Conservation (phyloP, 306 rosid genomes). For the Fragaria nilgerrensis region DNA sequence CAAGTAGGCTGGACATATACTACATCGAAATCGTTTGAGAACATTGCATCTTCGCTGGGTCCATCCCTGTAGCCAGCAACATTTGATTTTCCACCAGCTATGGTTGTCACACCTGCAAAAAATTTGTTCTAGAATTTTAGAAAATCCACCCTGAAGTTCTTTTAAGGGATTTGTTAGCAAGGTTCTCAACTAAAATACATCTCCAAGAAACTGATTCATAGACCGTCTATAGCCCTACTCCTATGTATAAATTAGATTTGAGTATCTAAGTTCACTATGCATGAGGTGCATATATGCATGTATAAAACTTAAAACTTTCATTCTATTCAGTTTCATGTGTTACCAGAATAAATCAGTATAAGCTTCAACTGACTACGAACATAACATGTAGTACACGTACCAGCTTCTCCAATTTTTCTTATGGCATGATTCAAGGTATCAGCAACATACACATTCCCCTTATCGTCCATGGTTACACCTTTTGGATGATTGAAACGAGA, state of each 20-base stretch:
- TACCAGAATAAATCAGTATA: constrained; percentile 13
- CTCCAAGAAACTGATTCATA: not conserved
- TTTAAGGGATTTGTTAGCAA: constrained; percentile 2
- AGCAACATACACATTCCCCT: constrained; percentile 95
- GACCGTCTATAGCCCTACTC: not conserved
- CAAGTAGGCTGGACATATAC: constrained; percentile 79
- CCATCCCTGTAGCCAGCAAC: constrained; percentile 96
- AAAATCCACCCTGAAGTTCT: constrained; percentile 14
- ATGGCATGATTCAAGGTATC: constrained; percentile 88
- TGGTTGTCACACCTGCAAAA: constrained; percentile 83
- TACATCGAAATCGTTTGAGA: constrained; percentile 93
- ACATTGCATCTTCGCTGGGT: constrained; percentile 96
- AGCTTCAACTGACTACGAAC: constrained; percentile 24
- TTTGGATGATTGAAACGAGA: constrained; percentile 94
- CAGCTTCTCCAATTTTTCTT: constrained; percentile 93
- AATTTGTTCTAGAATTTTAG: constrained; percentile 8
- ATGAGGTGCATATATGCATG: not conserved
- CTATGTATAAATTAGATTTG: constrained; percentile 10
- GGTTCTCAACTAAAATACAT: constrained; percentile 1
- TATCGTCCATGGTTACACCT: constrained; percentile 89
- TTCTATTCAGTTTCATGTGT: constrained; percentile 14
- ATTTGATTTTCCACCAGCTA: constrained; percentile 97
- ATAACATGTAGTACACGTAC: constrained; percentile 44
- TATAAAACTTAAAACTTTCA: not conserved
- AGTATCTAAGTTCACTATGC: not conserved